These are phyloP conservation scores for Tetrahymena malaccensis DNA, from an alignment of 73 alveolate genomes.

Conservation along the genomic window DNA sequence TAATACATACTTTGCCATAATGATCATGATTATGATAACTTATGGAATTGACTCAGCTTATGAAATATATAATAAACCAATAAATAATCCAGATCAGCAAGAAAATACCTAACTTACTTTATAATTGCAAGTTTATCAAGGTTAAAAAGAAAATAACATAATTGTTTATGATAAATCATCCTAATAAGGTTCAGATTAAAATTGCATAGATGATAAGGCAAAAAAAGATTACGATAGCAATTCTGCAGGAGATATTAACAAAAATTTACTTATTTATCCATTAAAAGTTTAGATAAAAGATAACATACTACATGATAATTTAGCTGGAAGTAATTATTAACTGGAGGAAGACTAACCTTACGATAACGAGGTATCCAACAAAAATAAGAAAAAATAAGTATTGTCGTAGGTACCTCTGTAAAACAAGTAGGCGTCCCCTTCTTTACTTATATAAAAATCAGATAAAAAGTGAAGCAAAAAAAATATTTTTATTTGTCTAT, in stretches of 20 bases:
- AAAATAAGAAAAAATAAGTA: neutral
- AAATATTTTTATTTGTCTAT: too few relatives aligned
- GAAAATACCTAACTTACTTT: too few relatives aligned
- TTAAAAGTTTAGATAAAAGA: neutral
- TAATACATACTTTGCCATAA: neutral
- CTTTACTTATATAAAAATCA: neutral
- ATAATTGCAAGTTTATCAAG: neutral
- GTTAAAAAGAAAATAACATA: neutral
- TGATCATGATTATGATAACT: neutral
- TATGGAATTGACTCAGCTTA: neutral
- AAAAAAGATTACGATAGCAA: neutral
- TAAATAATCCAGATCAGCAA: neutral
- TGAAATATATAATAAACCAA: neutral
- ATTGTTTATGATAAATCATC: neutral
- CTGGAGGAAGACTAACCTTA: neutral
- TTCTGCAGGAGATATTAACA: neutral
- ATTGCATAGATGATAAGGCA: neutral
- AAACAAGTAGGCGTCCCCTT: neutral
- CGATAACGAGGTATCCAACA: neutral
- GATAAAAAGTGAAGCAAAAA: neutral
- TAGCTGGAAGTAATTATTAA: neutral
- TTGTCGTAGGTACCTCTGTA: neutral
- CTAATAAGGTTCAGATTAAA: neutral
- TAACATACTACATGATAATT: neutral
- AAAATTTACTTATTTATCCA: neutral